Conservation (phyloP, 2,329 filamentous ascomycete genomes). For the Aspergillus hiratsukae region DNA sequence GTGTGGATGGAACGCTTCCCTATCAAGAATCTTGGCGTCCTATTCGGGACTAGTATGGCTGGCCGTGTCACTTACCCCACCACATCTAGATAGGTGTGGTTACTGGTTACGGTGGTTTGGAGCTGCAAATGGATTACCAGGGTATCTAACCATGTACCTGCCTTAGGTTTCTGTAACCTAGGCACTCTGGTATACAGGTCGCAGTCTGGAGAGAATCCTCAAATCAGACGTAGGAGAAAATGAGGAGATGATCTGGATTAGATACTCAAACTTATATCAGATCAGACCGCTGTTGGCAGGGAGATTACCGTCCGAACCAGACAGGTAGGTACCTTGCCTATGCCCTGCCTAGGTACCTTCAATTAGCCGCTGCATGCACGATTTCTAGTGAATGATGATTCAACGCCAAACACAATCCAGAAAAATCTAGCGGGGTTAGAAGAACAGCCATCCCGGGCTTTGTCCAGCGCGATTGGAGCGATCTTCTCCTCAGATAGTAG, state of each 20-base stretch:
- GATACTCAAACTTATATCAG: too few relatives aligned
- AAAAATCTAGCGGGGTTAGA: constrained; percentile 18
- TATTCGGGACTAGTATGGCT: not conserved
- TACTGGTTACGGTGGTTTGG: not conserved
- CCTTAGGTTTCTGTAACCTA: not conserved
- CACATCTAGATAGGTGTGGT: too few relatives aligned
- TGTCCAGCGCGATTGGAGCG: constrained; percentile 6
- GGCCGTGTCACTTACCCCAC: not conserved
- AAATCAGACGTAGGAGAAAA: too few relatives aligned
- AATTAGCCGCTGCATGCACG: not conserved
- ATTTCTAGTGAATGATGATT: not conserved
- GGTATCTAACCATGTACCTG: not conserved
- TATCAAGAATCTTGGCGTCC: not conserved
- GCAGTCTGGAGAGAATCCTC: too few relatives aligned
- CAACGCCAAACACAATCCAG: constrained; percentile 15
- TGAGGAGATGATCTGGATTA: too few relatives aligned
- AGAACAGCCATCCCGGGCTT: constrained; percentile 3
- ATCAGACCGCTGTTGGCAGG: too few relatives aligned
- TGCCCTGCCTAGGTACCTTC: not conserved
- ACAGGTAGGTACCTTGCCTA: not conserved
- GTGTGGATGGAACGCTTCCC: too few relatives aligned
- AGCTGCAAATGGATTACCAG: not conserved
- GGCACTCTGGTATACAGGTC: too few relatives aligned
- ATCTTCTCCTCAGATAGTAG: not conserved
- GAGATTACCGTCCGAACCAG: not conserved